Evolutionary conservation across 164 flowering plant species (phyloP), one percentile per base, ranked within the genome.

Genomic region (Aristolochia fimbriata): DNA sequence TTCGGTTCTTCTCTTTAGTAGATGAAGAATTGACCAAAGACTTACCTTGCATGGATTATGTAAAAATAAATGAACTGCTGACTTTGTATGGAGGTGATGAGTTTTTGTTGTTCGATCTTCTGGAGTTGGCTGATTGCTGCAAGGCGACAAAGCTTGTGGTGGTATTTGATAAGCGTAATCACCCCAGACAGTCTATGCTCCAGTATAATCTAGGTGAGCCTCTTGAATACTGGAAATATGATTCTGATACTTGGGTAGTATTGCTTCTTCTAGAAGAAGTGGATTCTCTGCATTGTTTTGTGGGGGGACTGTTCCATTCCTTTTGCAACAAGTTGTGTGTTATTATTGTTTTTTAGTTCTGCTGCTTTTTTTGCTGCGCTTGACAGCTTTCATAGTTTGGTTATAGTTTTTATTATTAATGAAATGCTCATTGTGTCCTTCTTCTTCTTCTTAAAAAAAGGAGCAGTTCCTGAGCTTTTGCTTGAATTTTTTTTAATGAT

Each of bases 61-160:
- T 57, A 24, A 85, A 65, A 77, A 79, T 92, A 66, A 68, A 66
- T 48, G 96, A 87, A 58, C 84, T 89, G 61, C 75, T 86, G 66
- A 72, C 69, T 24, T 43, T 66, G 45, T 84, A 86, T 76, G 94
- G 91, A 22, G 65, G 73, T 71, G 70, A 64, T 60, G 83, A 87
- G 16, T 81, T 78, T 74, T 71, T 92, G 75, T 69, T 84, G 71
- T 89, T 85, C 77, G 98, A 92, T 65, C 86, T 92, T 65, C 90
- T 92, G 55, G 96, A 92, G 74, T 73, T 92, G 78, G 98, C 96
- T 57, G 98, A 92, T 78, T 83, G 96, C 72, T 89, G 96, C 76
- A 79, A 78, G 75, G 88, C 96, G 19, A 81, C 70, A 61, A 92
- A 80, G 73, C 73, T 92, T 31, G 96, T 87, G 69, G 58, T 92